Conservation (phyloP, 2,329 filamentous ascomycete species). For the Bipolaris bicolor region DNA sequence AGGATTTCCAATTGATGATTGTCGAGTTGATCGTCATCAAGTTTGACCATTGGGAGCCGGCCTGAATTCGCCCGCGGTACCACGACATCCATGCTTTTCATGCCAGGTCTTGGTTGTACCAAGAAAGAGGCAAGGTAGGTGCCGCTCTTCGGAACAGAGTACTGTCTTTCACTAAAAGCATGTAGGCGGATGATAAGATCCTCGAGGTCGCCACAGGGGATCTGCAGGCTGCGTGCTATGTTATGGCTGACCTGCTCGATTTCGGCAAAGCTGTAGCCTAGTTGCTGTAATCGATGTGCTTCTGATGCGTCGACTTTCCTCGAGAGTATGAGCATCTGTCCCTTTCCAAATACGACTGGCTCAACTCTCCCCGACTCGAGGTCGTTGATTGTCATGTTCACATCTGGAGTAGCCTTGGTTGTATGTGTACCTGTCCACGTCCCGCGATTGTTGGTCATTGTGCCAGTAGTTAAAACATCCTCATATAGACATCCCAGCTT, state of each 20-base stretch:
- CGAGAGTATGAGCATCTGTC: constrained; percentile 81
- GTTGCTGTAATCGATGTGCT: constrained; percentile 67
- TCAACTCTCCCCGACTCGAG: constrained; percentile 47
- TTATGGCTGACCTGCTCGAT: constrained; percentile 65
- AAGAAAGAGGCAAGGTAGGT: constrained; percentile 49
- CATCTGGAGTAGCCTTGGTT: constrained; percentile 33
- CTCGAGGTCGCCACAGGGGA: constrained; percentile 67
- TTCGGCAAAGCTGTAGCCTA: constrained; percentile 77
- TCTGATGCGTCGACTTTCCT: constrained; percentile 67
- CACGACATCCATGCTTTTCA: constrained; percentile 53
- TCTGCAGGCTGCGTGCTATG: constrained; percentile 76
- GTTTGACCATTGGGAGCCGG: constrained; percentile 53
- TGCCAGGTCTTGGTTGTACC: constrained; percentile 46
- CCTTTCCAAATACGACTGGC: constrained; percentile 63
- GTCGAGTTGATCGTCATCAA: constrained; percentile 41
- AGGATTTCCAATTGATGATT: constrained; percentile 30
- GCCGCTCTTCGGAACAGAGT: constrained; percentile 58
- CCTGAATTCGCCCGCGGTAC: constrained; percentile 51
- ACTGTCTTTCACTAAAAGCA: constrained; percentile 52
- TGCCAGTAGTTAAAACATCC: constrained; percentile 72
- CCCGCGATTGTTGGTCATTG: constrained; percentile 65
- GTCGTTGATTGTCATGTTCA: constrained; percentile 40
- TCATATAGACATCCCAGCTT: constrained; percentile 75
- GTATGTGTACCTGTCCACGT: constrained; percentile 49
- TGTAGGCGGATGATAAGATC: constrained; percentile 69